Conservation (phyloP, 2,329 filamentous ascomycete species). For the Talaromyces amestolkiae region DNA sequence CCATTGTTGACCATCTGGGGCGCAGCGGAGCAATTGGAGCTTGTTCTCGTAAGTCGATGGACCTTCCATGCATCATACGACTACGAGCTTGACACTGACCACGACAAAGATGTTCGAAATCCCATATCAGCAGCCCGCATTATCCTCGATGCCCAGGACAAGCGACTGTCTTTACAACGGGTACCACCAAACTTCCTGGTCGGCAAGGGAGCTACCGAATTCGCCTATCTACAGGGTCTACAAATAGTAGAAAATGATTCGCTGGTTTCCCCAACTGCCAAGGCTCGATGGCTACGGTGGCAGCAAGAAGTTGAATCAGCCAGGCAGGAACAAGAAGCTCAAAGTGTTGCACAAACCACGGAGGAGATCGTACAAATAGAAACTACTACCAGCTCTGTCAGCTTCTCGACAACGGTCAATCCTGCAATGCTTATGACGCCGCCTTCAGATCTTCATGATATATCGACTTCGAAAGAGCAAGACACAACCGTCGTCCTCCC, state of each 20-base stretch:
- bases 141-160: conserved; percentile 73
- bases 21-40: conserved; percentile 92
- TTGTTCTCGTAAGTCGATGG: conserved; percentile 69
- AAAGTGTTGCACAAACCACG: conserved; percentile 25
- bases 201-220: conserved; percentile 79
- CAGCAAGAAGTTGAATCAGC: conserved; percentile 64
- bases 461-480: conserved; percentile 3
- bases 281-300: conserved; percentile 79
- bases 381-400: conserved; percentile 24
- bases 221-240: conserved; percentile 76
- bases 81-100: neutral
- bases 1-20: conserved; percentile 84
- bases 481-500: neutral
- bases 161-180: conserved; percentile 75
- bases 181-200: conserved; percentile 92
- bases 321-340: conserved; percentile 41
- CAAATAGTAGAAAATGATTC: conserved; percentile 69
- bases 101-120: conserved; percentile 74
- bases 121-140: conserved; percentile 83
- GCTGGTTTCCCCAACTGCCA: conserved; percentile 75
- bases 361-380: conserved; percentile 24
- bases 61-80: conserved; percentile 8
- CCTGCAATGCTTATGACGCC: conserved; percentile 25
- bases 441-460: conserved; percentile 21
- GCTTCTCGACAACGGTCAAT: conserved; percentile 26